These are phyloP conservation scores for Paecilomyces sp. DNA, from an alignment of 2,329 filamentous ascomycete species.

Conservation along the genomic window DNA sequence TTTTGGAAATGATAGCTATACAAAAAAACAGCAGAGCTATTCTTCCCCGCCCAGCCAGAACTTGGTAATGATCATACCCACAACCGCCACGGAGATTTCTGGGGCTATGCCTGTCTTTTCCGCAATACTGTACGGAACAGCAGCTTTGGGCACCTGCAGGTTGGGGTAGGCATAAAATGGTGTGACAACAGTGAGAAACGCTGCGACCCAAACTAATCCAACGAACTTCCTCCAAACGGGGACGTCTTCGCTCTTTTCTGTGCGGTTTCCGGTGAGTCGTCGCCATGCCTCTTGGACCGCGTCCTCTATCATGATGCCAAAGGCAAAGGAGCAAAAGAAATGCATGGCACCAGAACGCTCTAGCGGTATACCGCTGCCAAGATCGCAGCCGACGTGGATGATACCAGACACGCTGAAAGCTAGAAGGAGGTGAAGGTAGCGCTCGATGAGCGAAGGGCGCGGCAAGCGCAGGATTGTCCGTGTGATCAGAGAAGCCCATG, in stretches of 20 bases:
- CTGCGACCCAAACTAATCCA: neutral
- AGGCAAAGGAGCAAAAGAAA: slow-evolving; percentile 15
- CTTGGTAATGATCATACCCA: neutral
- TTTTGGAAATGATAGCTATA: neutral
- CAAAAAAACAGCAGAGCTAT: neutral
- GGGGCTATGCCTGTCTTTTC: neutral
- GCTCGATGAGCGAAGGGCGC: slow-evolving; percentile 12
- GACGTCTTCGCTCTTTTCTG: neutral
- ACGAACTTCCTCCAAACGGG: neutral
- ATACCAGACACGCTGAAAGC: slow-evolving; percentile 22
- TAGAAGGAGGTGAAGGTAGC: slow-evolving; percentile 20
- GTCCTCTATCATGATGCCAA: slow-evolving; percentile 25
- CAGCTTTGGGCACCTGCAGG: neutral
- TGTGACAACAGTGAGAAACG: neutral
- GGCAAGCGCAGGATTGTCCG: slow-evolving; percentile 12
- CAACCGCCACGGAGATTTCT: neutral
- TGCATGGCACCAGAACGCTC: slow-evolving; percentile 10
- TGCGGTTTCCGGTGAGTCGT: neutral
- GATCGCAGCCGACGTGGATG: slow-evolving; percentile 14
- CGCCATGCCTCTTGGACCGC: slow-evolving; percentile 14
- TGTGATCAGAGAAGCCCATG: slow-evolving; percentile 12
- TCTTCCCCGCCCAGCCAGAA: neutral
- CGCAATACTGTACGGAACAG: neutral
- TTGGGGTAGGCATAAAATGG: neutral
- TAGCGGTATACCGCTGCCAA: slow-evolving; percentile 8